phyloP scores from a whole-genome alignment of 1,284 basidiomycete genomes.

The Neonothopanus nambi region DNA sequence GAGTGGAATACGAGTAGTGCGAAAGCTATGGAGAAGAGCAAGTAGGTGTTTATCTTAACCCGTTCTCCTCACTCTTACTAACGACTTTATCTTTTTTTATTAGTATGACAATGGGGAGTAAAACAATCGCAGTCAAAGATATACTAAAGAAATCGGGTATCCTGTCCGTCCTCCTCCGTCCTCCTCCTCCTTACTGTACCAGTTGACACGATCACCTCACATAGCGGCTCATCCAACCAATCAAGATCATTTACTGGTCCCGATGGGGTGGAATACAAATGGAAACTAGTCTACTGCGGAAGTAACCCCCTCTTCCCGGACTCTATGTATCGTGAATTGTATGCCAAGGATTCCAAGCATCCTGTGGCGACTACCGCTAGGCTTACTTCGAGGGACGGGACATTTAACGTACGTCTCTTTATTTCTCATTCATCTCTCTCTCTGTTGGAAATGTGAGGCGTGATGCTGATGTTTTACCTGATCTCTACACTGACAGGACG shows the following conservation, averaged over 20 bases:
- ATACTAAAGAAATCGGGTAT: constrained; percentile 9
- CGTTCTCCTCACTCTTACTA: neutral
- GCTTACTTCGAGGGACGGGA: constrained; percentile 17
- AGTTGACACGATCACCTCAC: neutral
- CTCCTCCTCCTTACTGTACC: neutral
- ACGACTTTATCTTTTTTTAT: neutral
- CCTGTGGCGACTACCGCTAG: constrained; percentile 20
- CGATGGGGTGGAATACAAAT: constrained; percentile 21
- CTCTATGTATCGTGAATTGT: constrained; percentile 16
- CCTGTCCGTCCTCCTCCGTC: neutral
- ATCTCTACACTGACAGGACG: constrained; percentile 12
- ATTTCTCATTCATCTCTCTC: neutral
- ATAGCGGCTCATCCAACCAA: constrained; percentile 1
- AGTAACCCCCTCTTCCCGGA: constrained; percentile 20
- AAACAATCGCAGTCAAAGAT: constrained; percentile 8
- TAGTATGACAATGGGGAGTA: constrained; percentile 8
- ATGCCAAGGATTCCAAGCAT: constrained; percentile 16
- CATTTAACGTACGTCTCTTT: constrained; percentile 7
- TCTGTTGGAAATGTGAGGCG: too few relatives aligned
- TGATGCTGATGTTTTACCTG: too few relatives aligned
- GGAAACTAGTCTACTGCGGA: constrained; percentile 19
- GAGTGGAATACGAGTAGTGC: constrained; percentile 1
- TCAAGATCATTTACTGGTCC: constrained; percentile 18
- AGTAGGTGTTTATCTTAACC: neutral
- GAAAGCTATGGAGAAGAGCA: constrained; percentile 11